These are phyloP conservation scores for Aspergillus affinis DNA, from an alignment of 495 filamentous ascomycete species.

Conservation along the genomic window DNA sequence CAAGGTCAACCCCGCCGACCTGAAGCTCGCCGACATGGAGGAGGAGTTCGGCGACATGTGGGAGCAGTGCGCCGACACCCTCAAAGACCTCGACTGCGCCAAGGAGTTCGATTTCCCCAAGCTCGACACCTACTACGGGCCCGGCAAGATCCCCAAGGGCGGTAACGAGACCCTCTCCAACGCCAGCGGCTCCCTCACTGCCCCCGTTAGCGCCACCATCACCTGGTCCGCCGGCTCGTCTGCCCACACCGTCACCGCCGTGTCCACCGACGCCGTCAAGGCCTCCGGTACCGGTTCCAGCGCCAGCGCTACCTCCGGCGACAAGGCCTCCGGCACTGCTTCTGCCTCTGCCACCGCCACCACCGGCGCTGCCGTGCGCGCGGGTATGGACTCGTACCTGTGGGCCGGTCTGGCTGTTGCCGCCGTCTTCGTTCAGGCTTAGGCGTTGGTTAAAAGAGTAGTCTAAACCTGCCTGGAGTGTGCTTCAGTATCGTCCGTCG, in stretches of 20 bases:
- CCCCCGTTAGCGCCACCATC: constrained; percentile 19
- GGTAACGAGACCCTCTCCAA: constrained; percentile 21
- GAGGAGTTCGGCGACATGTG: constrained; percentile 1
- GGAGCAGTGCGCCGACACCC: constrained; percentile 14
- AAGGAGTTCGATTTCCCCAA: constrained; percentile 16
- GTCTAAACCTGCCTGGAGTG: background rate
- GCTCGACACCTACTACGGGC: constrained; percentile 12
- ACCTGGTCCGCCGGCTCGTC: constrained; percentile 16
- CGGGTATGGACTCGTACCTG: background rate
- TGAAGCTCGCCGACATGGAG: constrained; percentile 14
- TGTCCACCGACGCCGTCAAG: background rate
- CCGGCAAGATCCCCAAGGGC: constrained; percentile 11
- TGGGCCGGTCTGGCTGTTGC: background rate
- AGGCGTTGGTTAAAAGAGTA: background rate
- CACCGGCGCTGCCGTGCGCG: background rate
- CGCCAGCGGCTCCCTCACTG: constrained; percentile 10
- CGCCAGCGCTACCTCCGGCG: background rate
- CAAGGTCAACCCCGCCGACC: constrained; percentile 14
- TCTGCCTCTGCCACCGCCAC: background rate
- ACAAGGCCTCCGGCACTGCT: background rate
- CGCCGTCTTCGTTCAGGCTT: background rate
- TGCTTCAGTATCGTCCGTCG: background rate
- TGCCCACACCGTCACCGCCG: constrained; percentile 13
- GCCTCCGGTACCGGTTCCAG: background rate
- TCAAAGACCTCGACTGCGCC: constrained; percentile 14